Base-by-base conservation (phyloP, 2,329 filamentous ascomycete genomes). In the Lecanicillium sp. region DNA sequence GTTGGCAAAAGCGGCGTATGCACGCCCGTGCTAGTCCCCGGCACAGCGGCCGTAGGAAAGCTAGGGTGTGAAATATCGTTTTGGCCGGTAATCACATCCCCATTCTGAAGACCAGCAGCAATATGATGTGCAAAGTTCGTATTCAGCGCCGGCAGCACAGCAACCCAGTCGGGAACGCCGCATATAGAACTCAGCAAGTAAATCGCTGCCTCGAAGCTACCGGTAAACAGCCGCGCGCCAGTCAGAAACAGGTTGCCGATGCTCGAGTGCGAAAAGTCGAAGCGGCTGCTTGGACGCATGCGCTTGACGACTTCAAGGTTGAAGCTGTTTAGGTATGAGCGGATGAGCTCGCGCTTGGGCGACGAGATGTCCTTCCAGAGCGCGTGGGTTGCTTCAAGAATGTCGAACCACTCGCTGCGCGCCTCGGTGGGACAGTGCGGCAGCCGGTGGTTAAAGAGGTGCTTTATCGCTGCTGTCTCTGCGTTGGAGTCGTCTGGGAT, bases 61-160 rank as follows among this genome's bases (percentile, higher is more conserved):
- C 78, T 81, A 0, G 88, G 88, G 51, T 95, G 89, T 1, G 83
- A 89, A 50, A 95, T 95, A 54, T 85, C 83, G 57, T 95, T 95
- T 57, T 96, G 92, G 0, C 90, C 90, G 0, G 85, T 84, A 49
- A 96, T 94, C 18, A 83, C 66, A 1, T 76, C 78, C 7, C 85
- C 87, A 55, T 95, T 77, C 14, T 69, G 67, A 0, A 96, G 70
- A 0, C 84, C 83, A 2, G 88, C 90, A 5, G 84, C 87, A 48
- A 96, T 96, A 60, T 96, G 90, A 52, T 94, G 85, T 0, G 86
- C 86, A 65, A 95, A 95, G 58, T 95, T 96, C 45, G 84, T 88
- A 66, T 95, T 94, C 50, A 96, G 85, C 4, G 85, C 87, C 0
- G 90, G 92, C 13, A 96, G 77, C 1, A 95, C 87, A 0, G 79